Evolutionary conservation across 202 grass and related monocot genomes (phyloP), one percentile per base, ranked within the genome.

Genomic region (Setaria italica): DNA sequence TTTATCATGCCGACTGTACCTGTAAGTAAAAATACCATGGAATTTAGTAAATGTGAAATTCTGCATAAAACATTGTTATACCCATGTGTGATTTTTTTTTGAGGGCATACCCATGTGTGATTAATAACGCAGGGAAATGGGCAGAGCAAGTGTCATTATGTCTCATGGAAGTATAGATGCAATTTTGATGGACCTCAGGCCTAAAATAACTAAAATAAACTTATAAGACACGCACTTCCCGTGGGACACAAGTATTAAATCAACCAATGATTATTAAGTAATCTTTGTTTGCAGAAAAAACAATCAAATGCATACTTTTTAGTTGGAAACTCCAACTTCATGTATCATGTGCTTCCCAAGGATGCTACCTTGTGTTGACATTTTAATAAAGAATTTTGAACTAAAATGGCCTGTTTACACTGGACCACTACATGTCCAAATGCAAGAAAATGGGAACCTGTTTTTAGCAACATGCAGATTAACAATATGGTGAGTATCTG

Each of bases 1-100:
- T 66, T 99, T 99, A 62, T 99, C 93, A 79, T 94, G 92, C 16
- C 97, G 90, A 81, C 90, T 94, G 83, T 99, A 96, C 66, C 93
- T 99, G 90, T 12, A 79, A 77, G 39, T 54, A 46, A 90, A 5
- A 76, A 80, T 53, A 2, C 17, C 62, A 85, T 57, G 21, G 0
- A 6, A 80, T 83, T 67, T 21, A 84, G 29, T 62, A 84, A 80
- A 62, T n/a, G 33, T 35, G 32, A 72, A 20, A 35, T 33, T 83
- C 62, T 0, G 4, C n/a, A 82, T 7, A 66, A 11, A 63, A 65
- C 29, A 35, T 19, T n/a, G 20, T n/a, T 29, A 20, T 48, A 49
- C 3, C 68, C 60, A 6, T 20, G 13, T 4, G 37, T 70, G 37
- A 59, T 3, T 41, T 25, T 25, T 25, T 25, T 25, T 25, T 25